phyloP scores from a whole-genome alignment of 2,329 filamentous ascomycete species.

The Penicillium olsonii region DNA sequence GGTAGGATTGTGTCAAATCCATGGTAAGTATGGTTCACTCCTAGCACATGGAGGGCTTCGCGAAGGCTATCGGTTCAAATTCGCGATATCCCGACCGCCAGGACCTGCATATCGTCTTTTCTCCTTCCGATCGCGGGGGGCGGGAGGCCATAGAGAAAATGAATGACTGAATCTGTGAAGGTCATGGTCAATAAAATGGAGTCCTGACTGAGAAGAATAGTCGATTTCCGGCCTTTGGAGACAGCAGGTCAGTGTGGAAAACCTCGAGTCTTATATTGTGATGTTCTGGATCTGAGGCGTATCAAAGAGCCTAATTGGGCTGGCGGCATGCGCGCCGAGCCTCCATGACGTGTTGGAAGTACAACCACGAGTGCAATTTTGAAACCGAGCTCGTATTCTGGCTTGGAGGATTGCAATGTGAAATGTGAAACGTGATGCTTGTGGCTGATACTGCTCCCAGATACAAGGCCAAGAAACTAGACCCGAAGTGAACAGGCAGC shows the following conservation, averaged over 20 bases:
- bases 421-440: too few species aligned
- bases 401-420: too few species aligned
- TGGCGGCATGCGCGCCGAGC: background rate
- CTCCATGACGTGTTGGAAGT: too few species aligned
- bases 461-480: too few species aligned
- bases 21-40: conserved; percentile 28
- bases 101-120: conserved; percentile 20
- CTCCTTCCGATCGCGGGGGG: conserved; percentile 11
- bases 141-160: conserved; percentile 12
- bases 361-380: too few species aligned
- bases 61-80: conserved; percentile 28
- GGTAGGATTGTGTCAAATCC: conserved; percentile 19
- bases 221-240: too few species aligned
- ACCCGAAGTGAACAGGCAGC: too few species aligned
- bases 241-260: too few species aligned
- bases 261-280: background rate
- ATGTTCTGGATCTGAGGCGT: background rate
- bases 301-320: background rate
- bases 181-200: background rate
- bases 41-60: conserved; percentile 27
- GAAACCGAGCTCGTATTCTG: too few species aligned
- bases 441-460: too few species aligned
- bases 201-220: background rate
- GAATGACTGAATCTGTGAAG: conserved; percentile 4
- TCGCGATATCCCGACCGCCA: conserved; percentile 28